Evolutionary conservation across 306 rosid genomes (phyloP), one percentile per base, ranked within the genome.

Genomic region (Sechiopsis laciniata): DNA sequence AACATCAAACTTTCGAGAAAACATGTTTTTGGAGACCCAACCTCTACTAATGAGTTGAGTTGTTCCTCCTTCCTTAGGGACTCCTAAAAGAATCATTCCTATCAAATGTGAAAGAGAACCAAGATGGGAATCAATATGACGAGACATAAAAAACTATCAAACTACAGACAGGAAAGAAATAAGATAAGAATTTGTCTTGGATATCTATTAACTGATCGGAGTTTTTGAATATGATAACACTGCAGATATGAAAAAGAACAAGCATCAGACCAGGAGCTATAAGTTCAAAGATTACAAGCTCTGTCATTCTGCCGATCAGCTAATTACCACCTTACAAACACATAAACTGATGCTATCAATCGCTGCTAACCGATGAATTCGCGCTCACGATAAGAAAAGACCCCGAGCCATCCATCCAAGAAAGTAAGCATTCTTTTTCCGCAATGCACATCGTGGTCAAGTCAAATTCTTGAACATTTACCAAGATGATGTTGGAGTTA

Each of bases 261-360:
- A 15, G 19, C 22, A 62, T 62, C 16, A 32, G 69, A 60, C 15
- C 69, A 64, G 37, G 50, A 62, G 48, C 70, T 63, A 63, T 16
- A 62, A 32, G 21, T 62, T 62, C 21, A 64, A 48, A 66, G 29
- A 66, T 6, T 19, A 10, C 72, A 40, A 42, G 72, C 72, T 66
- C 72, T 19, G 24, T 5, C 55, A 6, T 51, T 71, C 46, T 71
- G 40, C 26, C 3, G 11, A 48, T 48, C 57, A 2, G 2, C 2
- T 8, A 71, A 35, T n/a, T 17, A 72, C n/a, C 21, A 32, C 37
- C 37, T 24, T 22, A 14, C 74, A 70, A 8, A 71, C 52, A 24
- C 1, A 71, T 13, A 21, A 71, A n/a, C 46, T 13, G 52, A 2
- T 71, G 72, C 12, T 3, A 11, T 2, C 2, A 46, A 20, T 12